Percentiles rank a stretch among this genome's conserved stretches.
Evolutionary conservation across 2,329 filamentous ascomycete genomes (phyloP).

Genomic region (Alternaria panax): DNA sequence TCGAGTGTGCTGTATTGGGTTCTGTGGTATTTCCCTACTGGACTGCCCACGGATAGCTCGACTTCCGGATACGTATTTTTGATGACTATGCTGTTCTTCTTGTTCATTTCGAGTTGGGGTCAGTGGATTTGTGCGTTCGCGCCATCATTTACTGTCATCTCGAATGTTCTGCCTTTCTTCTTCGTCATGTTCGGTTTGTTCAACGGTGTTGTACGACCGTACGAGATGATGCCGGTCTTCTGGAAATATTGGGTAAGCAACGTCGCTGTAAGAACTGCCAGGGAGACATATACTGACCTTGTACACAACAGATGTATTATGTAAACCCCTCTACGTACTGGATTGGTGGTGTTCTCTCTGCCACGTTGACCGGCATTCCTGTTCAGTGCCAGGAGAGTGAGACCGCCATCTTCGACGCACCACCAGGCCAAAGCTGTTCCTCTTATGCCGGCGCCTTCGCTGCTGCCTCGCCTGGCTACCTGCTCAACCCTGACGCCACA

Average conservation of each 20-base stretch:
- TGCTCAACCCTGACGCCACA: constrained; percentile 67
- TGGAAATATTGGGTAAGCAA: constrained; percentile 69
- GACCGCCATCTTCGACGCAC: constrained; percentile 70
- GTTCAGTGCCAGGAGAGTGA: constrained; percentile 61
- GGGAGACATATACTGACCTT: background rate
- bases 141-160: constrained; percentile 78
- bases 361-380: constrained; percentile 63
- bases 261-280: background rate
- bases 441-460: constrained; percentile 70
- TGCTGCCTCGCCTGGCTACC: constrained; percentile 63
- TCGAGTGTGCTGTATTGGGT: constrained; percentile 72
- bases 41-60: constrained; percentile 69
- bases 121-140: constrained; percentile 88
- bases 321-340: constrained; percentile 69
- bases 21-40: constrained; percentile 79
- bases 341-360: constrained; percentile 73
- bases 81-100: constrained; percentile 78
- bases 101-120: constrained; percentile 78
- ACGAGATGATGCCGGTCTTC: constrained; percentile 69
- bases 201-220: constrained; percentile 78
- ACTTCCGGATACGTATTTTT: constrained; percentile 78
- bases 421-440: constrained; percentile 68
- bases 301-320: background rate
- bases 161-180: constrained; percentile 77
- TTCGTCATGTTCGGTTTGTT: constrained; percentile 79